phyloP scores from a whole-genome alignment of 176 grass and related monocot species.

The Eragrostis nindensis region DNA sequence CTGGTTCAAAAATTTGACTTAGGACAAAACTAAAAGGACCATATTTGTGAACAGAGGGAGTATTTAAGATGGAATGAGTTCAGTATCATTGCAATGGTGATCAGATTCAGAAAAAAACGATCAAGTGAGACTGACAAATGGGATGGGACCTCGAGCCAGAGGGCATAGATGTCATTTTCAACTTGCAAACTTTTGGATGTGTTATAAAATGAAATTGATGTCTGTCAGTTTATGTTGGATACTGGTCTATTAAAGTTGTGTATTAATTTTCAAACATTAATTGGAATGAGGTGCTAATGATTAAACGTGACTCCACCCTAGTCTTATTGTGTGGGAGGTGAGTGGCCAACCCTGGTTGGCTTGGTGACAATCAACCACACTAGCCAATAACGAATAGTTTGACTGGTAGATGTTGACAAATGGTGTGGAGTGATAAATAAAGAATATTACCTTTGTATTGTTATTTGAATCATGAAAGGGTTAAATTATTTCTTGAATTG shows the following conservation, averaged over 20 bases:
- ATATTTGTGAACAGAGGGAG: too few relatives aligned
- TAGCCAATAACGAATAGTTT: neutral
- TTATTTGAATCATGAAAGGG: neutral
- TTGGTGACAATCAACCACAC: neutral
- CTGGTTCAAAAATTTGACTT: too few relatives aligned
- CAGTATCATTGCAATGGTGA: neutral
- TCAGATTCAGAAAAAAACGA: neutral
- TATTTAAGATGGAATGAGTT: slow-evolving; percentile 22
- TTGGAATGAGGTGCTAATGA: neutral
- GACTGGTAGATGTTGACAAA: neutral
- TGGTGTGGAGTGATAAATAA: neutral
- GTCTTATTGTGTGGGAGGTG: neutral
- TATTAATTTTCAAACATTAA: neutral
- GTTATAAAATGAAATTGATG: neutral
- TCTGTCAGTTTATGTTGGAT: neutral
- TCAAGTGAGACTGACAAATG: neutral
- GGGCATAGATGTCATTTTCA: neutral
- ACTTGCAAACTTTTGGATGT: neutral
- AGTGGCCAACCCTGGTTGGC: neutral
- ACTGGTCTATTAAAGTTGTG: neutral
- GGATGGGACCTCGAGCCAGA: neutral
- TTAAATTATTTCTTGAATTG: neutral
- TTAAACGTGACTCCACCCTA: neutral
- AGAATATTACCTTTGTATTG: neutral
- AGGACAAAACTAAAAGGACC: too few relatives aligned